A percentile compares a stretch with the other conserved stretches of the same genome.
Conservation (phyloP, 768 basidiomycete species). For the Leucogyrophana mollusca region DNA sequence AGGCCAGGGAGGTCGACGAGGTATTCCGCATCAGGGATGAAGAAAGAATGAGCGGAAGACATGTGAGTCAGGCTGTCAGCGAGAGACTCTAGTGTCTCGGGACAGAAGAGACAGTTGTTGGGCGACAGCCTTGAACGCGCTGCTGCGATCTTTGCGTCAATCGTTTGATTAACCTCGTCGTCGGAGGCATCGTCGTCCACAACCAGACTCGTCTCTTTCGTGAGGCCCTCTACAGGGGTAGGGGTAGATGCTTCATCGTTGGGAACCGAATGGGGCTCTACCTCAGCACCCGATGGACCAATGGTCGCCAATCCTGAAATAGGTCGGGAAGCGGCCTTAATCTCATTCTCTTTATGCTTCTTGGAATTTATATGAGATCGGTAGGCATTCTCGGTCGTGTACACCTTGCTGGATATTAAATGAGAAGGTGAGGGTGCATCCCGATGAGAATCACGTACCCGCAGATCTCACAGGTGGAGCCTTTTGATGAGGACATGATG, state of each 20-base stretch:
- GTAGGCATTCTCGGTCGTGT: conserved; percentile 88
- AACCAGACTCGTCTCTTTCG: conserved; percentile 18
- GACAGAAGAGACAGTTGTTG: conserved; percentile 86
- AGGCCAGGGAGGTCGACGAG: conserved; percentile 83
- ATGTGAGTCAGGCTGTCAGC: conserved; percentile 82
- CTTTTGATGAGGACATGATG: conserved; percentile 56
- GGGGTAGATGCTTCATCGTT: conserved; percentile 1
- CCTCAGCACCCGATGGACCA: conserved; percentile 12
- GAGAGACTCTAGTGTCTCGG: conserved; percentile 46
- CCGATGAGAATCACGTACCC: conserved; percentile 51
- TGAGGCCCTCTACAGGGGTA: conserved; percentile 1
- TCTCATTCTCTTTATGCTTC: conserved; percentile 81
- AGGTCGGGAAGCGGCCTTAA: conserved; percentile 40
- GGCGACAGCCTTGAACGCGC: conserved; percentile 62
- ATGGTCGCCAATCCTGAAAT: background rate
- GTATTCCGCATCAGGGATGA: conserved; percentile 92
- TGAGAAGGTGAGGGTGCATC: background rate
- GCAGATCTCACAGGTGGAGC: conserved; percentile 76
- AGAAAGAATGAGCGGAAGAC: conserved; percentile 87
- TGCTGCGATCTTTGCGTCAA: conserved; percentile 74
- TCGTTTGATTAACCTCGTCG: conserved; percentile 49
- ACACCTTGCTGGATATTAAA: conserved; percentile 64
- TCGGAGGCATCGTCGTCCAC: conserved; percentile 40
- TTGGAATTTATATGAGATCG: conserved; percentile 84
- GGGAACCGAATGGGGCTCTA: conserved; percentile 8